Base-by-base conservation (phyloP, 192 early-diverging fungal species). In the Tieghemiomyces parasiticus region DNA sequence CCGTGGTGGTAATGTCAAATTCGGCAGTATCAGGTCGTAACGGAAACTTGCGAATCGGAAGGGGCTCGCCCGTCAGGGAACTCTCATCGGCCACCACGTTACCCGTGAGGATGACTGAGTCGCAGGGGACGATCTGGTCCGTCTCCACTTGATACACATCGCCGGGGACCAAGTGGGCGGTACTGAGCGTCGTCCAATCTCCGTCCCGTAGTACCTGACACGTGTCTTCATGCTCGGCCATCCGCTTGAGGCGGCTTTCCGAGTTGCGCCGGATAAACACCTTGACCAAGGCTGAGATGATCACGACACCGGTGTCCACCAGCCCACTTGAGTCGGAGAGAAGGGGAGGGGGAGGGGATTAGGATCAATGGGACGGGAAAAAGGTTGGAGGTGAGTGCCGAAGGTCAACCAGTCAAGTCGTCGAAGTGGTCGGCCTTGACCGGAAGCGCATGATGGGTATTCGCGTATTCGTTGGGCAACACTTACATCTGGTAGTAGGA, bases 11-110 rank as follows among this genome's bases (percentile, higher is more conserved):
- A 9, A 24, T 12, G 45, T 70, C 72, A 33, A 74, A 77, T 42
- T 46, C 8, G 12, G 42, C 33, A 0, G 34, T 25, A 33, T 68
- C 66, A 20, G 71, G 64, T 35, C 69, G 68, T 16, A 81, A 46
- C 4, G 80, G 63, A 44, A 81, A 78, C 61, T 84, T 84, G 35
- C 78, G 72, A 31, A 84, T 78, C 3, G 82, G 82, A 22, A 83
- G 63, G 4, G 82, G 74, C 64, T 84, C 82, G 28, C 75, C 82
- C 28, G 82, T 84, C 22, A 84, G 60, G 14, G 73, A 76, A 44
- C 66, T 70, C 61, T 84, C 82, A 62, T 84, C 81, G 44, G 77
- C 78, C 16, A 84, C 74, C 1, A 71, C 68, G 50, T 77, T 78
- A 29, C 81, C 81, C 46, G 63, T 58, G 24, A 83, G 49, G 22